Evolutionary conservation across 352 stramenopile genomes (phyloP).

Genomic region (Phytophthora tentaculata): DNA sequence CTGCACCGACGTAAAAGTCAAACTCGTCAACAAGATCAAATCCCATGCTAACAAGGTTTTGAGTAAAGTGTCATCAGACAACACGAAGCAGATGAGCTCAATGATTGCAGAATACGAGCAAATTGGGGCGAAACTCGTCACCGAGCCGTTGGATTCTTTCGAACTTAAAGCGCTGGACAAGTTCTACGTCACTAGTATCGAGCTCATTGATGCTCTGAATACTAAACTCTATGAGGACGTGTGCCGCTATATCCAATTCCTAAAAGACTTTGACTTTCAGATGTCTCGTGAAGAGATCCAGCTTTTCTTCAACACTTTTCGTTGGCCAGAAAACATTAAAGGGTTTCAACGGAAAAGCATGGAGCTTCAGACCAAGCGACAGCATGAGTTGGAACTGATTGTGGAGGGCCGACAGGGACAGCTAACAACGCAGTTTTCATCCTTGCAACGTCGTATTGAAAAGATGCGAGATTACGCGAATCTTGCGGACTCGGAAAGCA

Average conservation of each 20-base stretch:
- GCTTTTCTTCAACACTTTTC: slow-evolving; percentile 90
- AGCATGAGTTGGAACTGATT: slow-evolving; percentile 90
- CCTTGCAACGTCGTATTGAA: slow-evolving; percentile 86
- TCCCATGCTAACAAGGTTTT: slow-evolving; percentile 71
- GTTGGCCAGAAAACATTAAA: slow-evolving; percentile 93
- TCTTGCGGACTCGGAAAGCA: slow-evolving; percentile 76
- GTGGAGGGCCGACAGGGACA: slow-evolving; percentile 91
- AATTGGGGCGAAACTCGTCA: slow-evolving; percentile 86
- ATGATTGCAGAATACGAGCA: slow-evolving; percentile 91
- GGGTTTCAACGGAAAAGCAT: slow-evolving; percentile 91
- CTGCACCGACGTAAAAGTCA: slow-evolving; percentile 88
- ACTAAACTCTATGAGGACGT: slow-evolving; percentile 80
- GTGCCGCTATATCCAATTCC: slow-evolving; percentile 82
- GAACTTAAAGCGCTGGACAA: slow-evolving; percentile 91
- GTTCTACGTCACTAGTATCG: slow-evolving; percentile 81
- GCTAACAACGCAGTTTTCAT: slow-evolving; percentile 77
- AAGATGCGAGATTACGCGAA: slow-evolving; percentile 92
- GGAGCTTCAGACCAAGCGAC: slow-evolving; percentile 90
- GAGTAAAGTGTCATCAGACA: slow-evolving; percentile 86
- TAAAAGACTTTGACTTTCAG: slow-evolving; percentile 89
- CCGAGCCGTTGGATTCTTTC: slow-evolving; percentile 89
- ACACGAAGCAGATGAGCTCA: slow-evolving; percentile 82
- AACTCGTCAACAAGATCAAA: slow-evolving; percentile 81
- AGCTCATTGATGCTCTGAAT: slow-evolving; percentile 77
- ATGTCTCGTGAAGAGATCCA: slow-evolving; percentile 91